Conservation (phyloP, 2,329 filamentous ascomycete genomes). For the Lasiodiplodia gonubiensis region DNA sequence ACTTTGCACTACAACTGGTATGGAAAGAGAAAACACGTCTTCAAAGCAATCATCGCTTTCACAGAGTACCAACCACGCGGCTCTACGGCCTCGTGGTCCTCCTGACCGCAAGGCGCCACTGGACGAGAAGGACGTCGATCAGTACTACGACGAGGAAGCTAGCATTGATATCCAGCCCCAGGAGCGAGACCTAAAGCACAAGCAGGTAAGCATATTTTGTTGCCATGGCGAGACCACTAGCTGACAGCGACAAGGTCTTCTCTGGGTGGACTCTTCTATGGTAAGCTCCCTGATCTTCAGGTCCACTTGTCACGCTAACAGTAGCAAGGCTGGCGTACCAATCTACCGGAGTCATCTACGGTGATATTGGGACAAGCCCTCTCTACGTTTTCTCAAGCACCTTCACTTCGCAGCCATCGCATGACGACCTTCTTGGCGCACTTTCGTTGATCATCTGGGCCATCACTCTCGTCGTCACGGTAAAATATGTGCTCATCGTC, state of each 20-base stretch:
- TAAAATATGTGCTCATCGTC: conserved; percentile 72
- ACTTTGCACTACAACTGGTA: not conserved
- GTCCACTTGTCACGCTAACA: not conserved
- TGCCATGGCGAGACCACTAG: not conserved
- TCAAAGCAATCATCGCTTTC: not conserved
- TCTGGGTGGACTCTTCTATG: conserved; percentile 28
- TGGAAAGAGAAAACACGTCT: not conserved
- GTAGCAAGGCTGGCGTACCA: conserved; percentile 63
- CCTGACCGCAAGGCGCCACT: not conserved
- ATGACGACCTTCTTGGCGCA: conserved; percentile 66
- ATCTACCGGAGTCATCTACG: conserved; percentile 70
- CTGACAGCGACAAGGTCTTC: conserved; percentile 13
- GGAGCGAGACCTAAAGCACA: conserved; percentile 29
- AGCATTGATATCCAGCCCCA: conserved; percentile 4
- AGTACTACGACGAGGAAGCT: conserved; percentile 17
- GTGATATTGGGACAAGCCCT: conserved; percentile 70
- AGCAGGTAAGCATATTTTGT: conserved; percentile 25
- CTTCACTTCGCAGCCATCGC: conserved; percentile 61
- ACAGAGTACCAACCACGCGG: not conserved
- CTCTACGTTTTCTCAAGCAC: conserved; percentile 76
- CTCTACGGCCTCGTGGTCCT: not conserved
- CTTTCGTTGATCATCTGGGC: conserved; percentile 74
- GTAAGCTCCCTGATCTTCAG: not conserved
- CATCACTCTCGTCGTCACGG: conserved; percentile 69
- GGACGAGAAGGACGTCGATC: conserved; percentile 11